phyloP scores from a whole-genome alignment of 2,329 filamentous ascomycete species.

The Drechslerella coelobrocha region DNA sequence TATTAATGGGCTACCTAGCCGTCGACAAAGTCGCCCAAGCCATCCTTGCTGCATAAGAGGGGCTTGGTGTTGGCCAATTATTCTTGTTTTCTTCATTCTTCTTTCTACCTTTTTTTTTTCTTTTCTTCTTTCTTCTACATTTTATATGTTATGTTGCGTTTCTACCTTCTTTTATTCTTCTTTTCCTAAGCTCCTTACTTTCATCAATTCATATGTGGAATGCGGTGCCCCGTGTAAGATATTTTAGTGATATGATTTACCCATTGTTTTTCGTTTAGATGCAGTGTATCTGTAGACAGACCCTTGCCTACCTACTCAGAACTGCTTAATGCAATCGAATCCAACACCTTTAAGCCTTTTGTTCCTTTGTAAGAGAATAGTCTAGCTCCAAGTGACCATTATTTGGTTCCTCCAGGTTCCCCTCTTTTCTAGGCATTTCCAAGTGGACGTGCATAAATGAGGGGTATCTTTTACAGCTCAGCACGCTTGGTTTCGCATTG shows the following conservation, averaged over 20 bases:
- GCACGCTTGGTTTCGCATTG: neutral
- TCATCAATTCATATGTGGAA: neutral
- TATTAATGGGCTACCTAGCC: conserved; percentile 12
- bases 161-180: neutral
- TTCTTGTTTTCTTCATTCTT: conserved; percentile 5
- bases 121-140: neutral
- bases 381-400: no score
- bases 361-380: no score
- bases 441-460: neutral
- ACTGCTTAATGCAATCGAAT: no score
- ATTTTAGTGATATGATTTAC: conserved; percentile 41
- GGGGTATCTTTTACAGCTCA: neutral
- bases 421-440: neutral
- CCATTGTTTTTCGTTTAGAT: conserved; percentile 9
- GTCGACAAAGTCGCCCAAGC: conserved; percentile 12
- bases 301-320: no score
- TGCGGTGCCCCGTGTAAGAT: conserved; percentile 38
- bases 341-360: no score
- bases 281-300: no score
- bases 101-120: neutral
- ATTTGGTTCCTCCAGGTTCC: neutral
- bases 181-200: neutral
- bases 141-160: neutral
- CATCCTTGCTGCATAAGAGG: conserved; percentile 23
- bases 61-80: conserved; percentile 24